Evolutionary conservation across 208 protist genomes (phyloP).

Genomic region (Cochliopodium minus): DNA sequence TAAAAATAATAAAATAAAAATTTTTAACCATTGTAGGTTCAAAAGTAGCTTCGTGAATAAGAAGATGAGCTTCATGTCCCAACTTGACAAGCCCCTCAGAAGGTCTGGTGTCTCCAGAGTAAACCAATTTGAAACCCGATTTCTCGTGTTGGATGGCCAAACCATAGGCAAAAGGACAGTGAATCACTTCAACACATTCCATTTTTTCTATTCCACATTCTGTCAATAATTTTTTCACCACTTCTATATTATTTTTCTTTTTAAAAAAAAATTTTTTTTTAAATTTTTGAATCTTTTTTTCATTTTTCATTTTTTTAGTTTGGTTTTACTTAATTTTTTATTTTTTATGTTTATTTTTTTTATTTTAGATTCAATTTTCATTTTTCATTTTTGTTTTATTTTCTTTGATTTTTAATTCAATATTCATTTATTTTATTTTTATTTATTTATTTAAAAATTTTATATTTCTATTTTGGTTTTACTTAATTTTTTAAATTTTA

Average conservation of each 20-base stretch:
- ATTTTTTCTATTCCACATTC: background rate
- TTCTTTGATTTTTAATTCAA: background rate
- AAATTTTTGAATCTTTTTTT: background rate
- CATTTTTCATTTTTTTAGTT: background rate
- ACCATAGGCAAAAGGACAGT: background rate
- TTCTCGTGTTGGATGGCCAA: background rate
- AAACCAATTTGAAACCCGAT: background rate
- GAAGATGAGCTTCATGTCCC: background rate
- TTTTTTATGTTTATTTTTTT: background rate
- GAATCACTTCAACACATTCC: background rate
- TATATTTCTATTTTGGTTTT: background rate
- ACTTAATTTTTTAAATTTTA: background rate
- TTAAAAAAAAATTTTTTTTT: background rate
- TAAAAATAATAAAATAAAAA: no score
- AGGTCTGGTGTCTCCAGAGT: conserved; percentile 13
- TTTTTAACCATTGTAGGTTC: background rate
- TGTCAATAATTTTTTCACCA: background rate
- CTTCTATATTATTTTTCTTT: background rate
- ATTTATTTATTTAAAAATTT: background rate
- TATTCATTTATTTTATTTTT: no score
- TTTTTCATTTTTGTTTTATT: background rate
- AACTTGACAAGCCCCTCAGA: background rate
- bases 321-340: background rate
- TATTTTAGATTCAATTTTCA: background rate
- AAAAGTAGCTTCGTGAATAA: conserved; percentile 18